Evolutionary conservation across 2,329 filamentous ascomycete genomes (phyloP), one percentile per base, ranked within the genome.

Genomic region (Fusarium sp.): DNA sequence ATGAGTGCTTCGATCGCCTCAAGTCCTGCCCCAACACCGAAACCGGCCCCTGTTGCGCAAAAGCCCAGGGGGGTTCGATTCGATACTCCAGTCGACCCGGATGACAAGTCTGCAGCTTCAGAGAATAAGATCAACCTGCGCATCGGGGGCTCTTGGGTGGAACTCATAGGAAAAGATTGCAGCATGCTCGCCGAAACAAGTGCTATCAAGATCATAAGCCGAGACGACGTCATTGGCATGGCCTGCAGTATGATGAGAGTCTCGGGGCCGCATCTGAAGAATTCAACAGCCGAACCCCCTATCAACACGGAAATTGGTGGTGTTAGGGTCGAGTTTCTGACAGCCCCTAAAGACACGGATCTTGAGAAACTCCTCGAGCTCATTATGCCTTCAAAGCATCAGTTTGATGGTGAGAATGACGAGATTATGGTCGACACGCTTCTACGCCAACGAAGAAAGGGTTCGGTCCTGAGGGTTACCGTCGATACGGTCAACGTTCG

Each of bases 381-480:
- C 52, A 92, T 99, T 57, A 97, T 92, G 8, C 97, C 96, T 0
- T 97, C 94, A 0, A 96, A 94, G 69, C 89, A 96, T 77, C 93
- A 94, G 67, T 97, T 96, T 72, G 86, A 90, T 69, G 91, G 95
- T 64, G 89, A 90, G 46, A 92, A 97, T 63, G 93, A 97, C 72
- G 95, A 98, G 74, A 97, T 99, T 63, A 90, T 99, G 84, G 88
- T 99, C 23, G 95, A 98, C 72, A 97, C 93, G 1, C 84, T 99
- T 1, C 81, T 98, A 15, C 87, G 92, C 23, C 96, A 99, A 77
- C 86, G 96, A 62, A 87, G 91, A 54, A 95, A 97, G 78, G 96
- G 95, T 0, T 90, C 92, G 11, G 91, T 98, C 8, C 82, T 97
- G 31, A 89, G 93, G 49, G 78, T 92, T 7, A 89, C 86, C 5